These are phyloP conservation scores for Phytophthora melonis DNA, from an alignment of 352 stramenopile species.

Conservation along the genomic window DNA sequence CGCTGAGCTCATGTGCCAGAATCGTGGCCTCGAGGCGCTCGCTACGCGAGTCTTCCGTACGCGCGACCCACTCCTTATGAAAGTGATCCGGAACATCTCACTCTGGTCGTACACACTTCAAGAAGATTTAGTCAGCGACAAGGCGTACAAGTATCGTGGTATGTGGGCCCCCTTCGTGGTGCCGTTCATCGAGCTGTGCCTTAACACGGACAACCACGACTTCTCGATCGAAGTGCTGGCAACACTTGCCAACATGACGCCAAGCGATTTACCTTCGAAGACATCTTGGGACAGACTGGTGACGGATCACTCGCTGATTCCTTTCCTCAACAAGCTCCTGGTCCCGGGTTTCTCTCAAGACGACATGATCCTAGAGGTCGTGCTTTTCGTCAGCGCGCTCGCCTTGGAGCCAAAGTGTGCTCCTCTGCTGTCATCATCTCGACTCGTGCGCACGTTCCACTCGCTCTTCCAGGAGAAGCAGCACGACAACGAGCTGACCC, in stretches of 20 bases:
- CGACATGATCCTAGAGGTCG: constrained; percentile 92
- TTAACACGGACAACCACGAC: constrained; percentile 92
- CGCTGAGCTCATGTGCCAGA: constrained; percentile 92
- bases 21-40: constrained; percentile 90
- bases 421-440: constrained; percentile 75
- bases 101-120: constrained; percentile 94
- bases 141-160: constrained; percentile 92
- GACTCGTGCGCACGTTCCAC: constrained; percentile 79
- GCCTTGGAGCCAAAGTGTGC: constrained; percentile 88
- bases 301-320: constrained; percentile 84
- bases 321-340: constrained; percentile 93
- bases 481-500: constrained; percentile 86
- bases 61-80: constrained; percentile 93
- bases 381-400: constrained; percentile 86
- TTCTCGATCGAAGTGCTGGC: constrained; percentile 94
- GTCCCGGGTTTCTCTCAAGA: constrained; percentile 93
- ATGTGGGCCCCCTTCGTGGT: constrained; percentile 94
- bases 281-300: constrained; percentile 92
- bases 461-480: constrained; percentile 89
- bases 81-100: constrained; percentile 93
- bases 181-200: constrained; percentile 87
- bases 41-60: constrained; percentile 91
- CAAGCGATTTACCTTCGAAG: constrained; percentile 89
- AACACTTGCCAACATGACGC: constrained; percentile 94
- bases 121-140: constrained; percentile 85